Percentiles rank a stretch among this genome's conserved stretches.
phyloP scores from a whole-genome alignment of 1,284 basidiomycete species.

The Cryptococcus sp. region DNA sequence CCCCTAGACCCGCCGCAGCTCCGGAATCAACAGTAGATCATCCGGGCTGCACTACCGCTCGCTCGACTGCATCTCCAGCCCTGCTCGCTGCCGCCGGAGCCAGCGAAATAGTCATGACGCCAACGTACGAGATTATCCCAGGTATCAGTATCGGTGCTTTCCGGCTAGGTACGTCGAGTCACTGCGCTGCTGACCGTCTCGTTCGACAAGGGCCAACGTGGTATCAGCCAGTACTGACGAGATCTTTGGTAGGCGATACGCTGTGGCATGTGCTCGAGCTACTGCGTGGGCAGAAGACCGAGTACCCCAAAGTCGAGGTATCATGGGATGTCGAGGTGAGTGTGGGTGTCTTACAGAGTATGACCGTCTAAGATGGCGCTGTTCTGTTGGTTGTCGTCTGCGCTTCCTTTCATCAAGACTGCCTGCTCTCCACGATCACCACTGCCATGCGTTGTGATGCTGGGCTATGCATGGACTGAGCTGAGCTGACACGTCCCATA shows the following conservation, averaged over 20 bases:
- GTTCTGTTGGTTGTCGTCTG: neutral
- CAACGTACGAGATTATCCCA: constrained; percentile 73
- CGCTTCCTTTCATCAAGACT: neutral
- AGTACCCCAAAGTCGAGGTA: constrained; percentile 77
- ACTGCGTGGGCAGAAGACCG: constrained; percentile 56
- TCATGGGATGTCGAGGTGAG: constrained; percentile 73
- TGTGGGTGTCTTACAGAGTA: constrained; percentile 25
- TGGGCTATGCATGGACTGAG: neutral
- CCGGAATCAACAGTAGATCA: too few species aligned
- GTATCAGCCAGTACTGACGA: neutral
- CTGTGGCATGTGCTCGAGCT: constrained; percentile 77
- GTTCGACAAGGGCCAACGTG: neutral
- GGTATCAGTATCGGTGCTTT: constrained; percentile 76
- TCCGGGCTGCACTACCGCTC: too few species aligned
- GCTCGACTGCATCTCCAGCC: too few species aligned
- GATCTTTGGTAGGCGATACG: constrained; percentile 63
- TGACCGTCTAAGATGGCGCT: neutral
- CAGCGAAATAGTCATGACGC: constrained; percentile 17
- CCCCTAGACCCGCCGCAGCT: too few species aligned
- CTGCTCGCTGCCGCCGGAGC: neutral
- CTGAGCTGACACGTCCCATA: constrained; percentile 3
- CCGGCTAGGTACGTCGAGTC: constrained; percentile 62
- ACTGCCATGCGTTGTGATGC: too few species aligned
- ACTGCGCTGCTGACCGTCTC: neutral
- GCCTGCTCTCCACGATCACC: too few species aligned